Percentiles rank a stretch among this genome's conserved stretches.
Evolutionary conservation across 129 eudicot genomes (phyloP).

Genomic region (Sambucus nigra): DNA sequence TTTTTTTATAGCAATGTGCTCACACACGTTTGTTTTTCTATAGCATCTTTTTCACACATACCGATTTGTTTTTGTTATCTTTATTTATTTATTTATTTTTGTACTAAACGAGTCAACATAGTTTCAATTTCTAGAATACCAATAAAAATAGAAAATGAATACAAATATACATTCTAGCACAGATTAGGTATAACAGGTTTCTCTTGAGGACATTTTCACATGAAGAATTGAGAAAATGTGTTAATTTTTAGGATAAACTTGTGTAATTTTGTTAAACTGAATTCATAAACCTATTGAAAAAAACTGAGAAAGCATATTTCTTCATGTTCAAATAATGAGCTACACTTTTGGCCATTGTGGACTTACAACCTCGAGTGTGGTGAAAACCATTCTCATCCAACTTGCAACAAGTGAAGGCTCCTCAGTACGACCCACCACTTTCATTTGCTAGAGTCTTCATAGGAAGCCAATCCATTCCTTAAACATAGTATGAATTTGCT

Average conservation of each 20-base stretch:
- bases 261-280: background rate
- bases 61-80: no score
- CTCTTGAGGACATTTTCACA: background rate
- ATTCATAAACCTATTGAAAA: background rate
- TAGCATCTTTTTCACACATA: no score
- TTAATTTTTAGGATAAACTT: background rate
- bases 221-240: background rate
- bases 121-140: no score
- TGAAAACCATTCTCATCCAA: slow-evolving; percentile 91
- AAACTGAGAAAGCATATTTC: background rate
- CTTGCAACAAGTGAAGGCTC: slow-evolving; percentile 96
- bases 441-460: slow-evolving; percentile 98
- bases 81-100: no score
- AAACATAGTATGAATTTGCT: slow-evolving; percentile 78
- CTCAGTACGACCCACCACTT: slow-evolving; percentile 70
- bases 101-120: no score
- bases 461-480: slow-evolving; percentile 99
- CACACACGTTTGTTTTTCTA: no score
- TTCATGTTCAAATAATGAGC: slow-evolving; percentile 2
- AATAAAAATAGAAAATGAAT: no score
- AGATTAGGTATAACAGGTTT: no score
- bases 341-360: slow-evolving; percentile 92
- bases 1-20: no score
- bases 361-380: slow-evolving; percentile 99
- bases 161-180: no score